Conservation (phyloP, 495 filamentous ascomycete species). For the Penicillium odoratum region DNA sequence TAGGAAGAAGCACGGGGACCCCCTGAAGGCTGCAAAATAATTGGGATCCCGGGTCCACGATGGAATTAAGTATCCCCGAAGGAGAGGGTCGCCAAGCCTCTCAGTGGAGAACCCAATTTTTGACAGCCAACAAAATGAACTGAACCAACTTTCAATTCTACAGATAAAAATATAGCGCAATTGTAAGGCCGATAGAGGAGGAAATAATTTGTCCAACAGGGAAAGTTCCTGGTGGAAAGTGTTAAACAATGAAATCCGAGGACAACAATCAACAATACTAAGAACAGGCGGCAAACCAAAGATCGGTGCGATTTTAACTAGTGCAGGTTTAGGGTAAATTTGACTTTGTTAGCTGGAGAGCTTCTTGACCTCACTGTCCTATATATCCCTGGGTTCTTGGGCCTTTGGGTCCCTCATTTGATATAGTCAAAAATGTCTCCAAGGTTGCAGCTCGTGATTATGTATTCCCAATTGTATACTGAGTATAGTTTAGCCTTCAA, state of each 20-base stretch:
- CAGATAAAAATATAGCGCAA: too few relatives aligned
- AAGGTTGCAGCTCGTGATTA: too few relatives aligned
- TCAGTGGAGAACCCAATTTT: slow-evolving; percentile 3
- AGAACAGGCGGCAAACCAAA: not conserved
- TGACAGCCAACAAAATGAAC: slow-evolving; percentile 1
- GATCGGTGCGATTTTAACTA: not conserved
- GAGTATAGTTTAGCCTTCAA: too few relatives aligned
- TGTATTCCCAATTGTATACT: too few relatives aligned
- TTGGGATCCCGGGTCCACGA: slow-evolving; percentile 21
- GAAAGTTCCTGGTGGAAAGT: too few relatives aligned
- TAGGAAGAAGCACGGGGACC: slow-evolving; percentile 21
- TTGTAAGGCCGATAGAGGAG: not conserved
- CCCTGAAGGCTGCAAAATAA: slow-evolving; percentile 35
- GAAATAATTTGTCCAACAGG: too few relatives aligned
- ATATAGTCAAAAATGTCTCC: too few relatives aligned
- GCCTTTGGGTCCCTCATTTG: too few relatives aligned
- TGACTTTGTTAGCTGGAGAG: slow-evolving; percentile 1
- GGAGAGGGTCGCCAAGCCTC: slow-evolving; percentile 29
- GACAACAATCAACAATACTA: not conserved
- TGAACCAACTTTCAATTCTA: not conserved
- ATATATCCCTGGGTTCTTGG: not conserved
- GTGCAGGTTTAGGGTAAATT: not conserved
- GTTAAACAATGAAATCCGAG: not conserved
- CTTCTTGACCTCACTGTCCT: not conserved
- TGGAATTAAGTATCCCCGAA: slow-evolving; percentile 38